A percentile compares a stretch with the other conserved stretches of the same genome.
phyloP scores from a whole-genome alignment of 208 protist genomes.

The Leptomonas seymouri region DNA sequence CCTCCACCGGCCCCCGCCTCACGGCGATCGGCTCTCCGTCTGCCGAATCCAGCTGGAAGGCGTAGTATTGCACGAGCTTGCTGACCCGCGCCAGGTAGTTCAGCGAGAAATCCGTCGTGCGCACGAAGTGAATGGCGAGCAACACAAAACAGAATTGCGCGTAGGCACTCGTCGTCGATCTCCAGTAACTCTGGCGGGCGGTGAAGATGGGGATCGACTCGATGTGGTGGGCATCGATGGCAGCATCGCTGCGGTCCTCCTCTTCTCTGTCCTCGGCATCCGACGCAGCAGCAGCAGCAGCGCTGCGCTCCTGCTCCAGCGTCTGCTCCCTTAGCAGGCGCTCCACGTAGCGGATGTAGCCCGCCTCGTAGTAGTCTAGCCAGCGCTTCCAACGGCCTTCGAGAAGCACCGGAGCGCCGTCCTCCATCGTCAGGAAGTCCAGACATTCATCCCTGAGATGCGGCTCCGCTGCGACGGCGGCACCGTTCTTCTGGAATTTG shows the following conservation, averaged over 20 bases:
- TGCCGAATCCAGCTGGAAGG: constrained; percentile 25
- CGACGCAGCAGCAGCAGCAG: neutral
- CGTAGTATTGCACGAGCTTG: constrained; percentile 49
- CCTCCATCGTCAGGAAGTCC: constrained; percentile 39
- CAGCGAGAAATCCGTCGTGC: constrained; percentile 39
- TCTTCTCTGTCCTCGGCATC: constrained; percentile 1
- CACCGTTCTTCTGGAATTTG: neutral
- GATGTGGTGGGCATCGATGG: neutral
- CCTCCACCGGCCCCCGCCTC: constrained; percentile 7
- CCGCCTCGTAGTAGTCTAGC: constrained; percentile 28
- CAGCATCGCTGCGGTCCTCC: neutral
- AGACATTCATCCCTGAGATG: constrained; percentile 37
- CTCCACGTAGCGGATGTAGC: constrained; percentile 32
- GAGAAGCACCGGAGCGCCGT: constrained; percentile 32
- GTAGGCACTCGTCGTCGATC: constrained; percentile 36
- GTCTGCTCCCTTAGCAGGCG: constrained; percentile 15
- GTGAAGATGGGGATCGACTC: constrained; percentile 24
- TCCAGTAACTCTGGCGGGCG: constrained; percentile 25
- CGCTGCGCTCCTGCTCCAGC: neutral
- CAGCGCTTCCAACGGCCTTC: constrained; percentile 32
- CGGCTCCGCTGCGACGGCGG: constrained; percentile 6
- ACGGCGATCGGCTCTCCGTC: constrained; percentile 28
- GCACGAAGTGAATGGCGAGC: constrained; percentile 45
- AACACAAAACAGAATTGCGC: constrained; percentile 46
- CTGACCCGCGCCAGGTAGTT: constrained; percentile 54